Evolutionary conservation across 2,329 filamentous ascomycete genomes (phyloP), one percentile per base, ranked within the genome.

Genomic region (Elsinoe necatrix): DNA sequence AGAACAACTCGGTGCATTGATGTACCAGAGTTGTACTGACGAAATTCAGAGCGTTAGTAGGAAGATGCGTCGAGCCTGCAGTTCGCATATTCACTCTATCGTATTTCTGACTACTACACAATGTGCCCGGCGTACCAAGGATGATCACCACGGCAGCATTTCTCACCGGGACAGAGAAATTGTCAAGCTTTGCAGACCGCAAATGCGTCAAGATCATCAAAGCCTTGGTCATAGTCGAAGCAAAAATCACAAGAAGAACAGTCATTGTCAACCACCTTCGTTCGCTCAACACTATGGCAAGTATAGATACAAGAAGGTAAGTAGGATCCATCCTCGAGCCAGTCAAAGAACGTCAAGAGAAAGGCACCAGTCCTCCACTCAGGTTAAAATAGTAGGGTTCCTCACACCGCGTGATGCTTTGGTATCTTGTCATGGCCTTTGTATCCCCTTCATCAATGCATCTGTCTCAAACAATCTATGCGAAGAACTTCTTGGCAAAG

Each of bases 311-410:
- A 52, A 52, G 48, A 52, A 52, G 48, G 48, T 37, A 25, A 9
- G 41, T 45, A 45, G 41, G 41, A 5, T 45, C 41, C 41, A 52
- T 39, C 48, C 43, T 52, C 34, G 48, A 52, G 12, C 48, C 48
- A 23, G 48, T 39, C 48, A 37, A 35, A 52, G 31, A 35, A 45
- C 20, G 23, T 21, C 41, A 45, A 21, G 12, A 45, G 21, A 21
- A 52, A 39, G 48, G 48, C 48, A 52, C 48, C 48, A 39, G 48
- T 52, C 48, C 48, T 39, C 48, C 41, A 45, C 21, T 45, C 41
- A 45, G 34, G 9, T 37, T 37, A n/a, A 37, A 12, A 12, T 37
- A 25, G 12, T 45, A 21, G 12, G 20, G 12, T 23, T 20, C 39
- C 21, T 18, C 41, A 45, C 41, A 45, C 41, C 41, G 41, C n/a